Evolutionary conservation across 176 grass and related monocot genomes (phyloP), one percentile per base, ranked within the genome.

Genomic region (Ananas comosus): DNA sequence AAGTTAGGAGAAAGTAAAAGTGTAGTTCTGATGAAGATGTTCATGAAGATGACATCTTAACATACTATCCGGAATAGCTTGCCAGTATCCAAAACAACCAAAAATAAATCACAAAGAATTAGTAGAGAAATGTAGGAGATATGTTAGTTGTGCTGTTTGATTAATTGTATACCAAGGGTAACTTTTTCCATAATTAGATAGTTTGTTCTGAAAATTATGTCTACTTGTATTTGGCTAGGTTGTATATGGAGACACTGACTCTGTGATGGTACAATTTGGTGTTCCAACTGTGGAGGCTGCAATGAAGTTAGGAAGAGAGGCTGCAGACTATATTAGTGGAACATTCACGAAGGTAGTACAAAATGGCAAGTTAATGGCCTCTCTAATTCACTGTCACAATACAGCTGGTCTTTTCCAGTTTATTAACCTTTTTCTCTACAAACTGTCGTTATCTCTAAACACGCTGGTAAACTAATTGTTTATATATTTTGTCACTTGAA

Each of bases 261-360:
- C 89, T 72, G 89, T 99, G 76, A 99, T 99, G 94, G 94, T 93
- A 72, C 89, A 93, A 76, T 99, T 99, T 77, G 94, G 94, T 63
- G 94, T 73, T 74, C 79, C 89, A 76, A 82, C 81, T 1, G 94
- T 99, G 13, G 77, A 90, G 53, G 83, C 72, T 29, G 89, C 89
- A 54, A 99, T 99, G 94, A 88, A 99, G 67, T 75, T 99, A 67
- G 94, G 93, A 90, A 92, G 86, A 90, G 89, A 97, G 87, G 89
- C 93, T 57, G 86, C 93, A 70, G 82, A 97, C 9, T 80, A 80
- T 71, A 93, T 99, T 69, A 90, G 86, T 79, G 86, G 78, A 81
- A 97, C 94, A 74, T 97, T 97, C 82, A 92, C 72, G 63, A 97
- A 92, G 94, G 94, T 96, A 80, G 19, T 59, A 59, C 19, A 18